Conservation (phyloP, 2,329 filamentous ascomycete species). For the Daldinia eschscholtzii region DNA sequence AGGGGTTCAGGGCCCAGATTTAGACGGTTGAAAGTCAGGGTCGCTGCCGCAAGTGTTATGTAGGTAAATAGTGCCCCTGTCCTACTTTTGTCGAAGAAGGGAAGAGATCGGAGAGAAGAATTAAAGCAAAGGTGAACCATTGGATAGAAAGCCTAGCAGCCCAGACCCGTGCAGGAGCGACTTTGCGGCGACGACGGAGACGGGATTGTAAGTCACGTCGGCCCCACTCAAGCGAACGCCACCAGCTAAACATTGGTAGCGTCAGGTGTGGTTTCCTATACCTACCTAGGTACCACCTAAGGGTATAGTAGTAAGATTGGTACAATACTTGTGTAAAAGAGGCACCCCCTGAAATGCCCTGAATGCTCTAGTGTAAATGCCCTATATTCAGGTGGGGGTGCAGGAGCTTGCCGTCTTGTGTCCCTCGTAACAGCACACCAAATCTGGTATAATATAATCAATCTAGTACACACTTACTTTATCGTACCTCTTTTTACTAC, state of each 20-base stretch:
- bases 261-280: too few species aligned
- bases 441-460: slow-evolving; percentile 17
- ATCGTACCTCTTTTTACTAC: neutral
- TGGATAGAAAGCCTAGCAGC: slow-evolving; percentile 40
- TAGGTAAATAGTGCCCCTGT: slow-evolving; percentile 29
- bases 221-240: slow-evolving; percentile 25
- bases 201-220: slow-evolving; percentile 24
- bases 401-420: slow-evolving; percentile 17
- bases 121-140: slow-evolving; percentile 35
- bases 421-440: slow-evolving; percentile 22
- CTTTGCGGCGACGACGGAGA: slow-evolving; percentile 39
- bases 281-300: too few species aligned
- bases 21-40: slow-evolving; percentile 35
- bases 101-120: slow-evolving; percentile 39
- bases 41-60: slow-evolving; percentile 33
- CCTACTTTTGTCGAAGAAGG: slow-evolving; percentile 24
- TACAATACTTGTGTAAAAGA: neutral
- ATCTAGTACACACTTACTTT: slow-evolving; percentile 2
- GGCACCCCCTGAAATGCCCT: neutral
- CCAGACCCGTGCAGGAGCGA: slow-evolving; percentile 32
- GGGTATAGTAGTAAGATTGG: too few species aligned
- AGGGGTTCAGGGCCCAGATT: slow-evolving; percentile 23
- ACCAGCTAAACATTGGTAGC: slow-evolving; percentile 10
- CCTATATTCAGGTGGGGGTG: slow-evolving; percentile 18
- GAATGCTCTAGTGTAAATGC: neutral